Base-by-base conservation (phyloP, 768 basidiomycete species). In the Dentipellis fragilis region DNA sequence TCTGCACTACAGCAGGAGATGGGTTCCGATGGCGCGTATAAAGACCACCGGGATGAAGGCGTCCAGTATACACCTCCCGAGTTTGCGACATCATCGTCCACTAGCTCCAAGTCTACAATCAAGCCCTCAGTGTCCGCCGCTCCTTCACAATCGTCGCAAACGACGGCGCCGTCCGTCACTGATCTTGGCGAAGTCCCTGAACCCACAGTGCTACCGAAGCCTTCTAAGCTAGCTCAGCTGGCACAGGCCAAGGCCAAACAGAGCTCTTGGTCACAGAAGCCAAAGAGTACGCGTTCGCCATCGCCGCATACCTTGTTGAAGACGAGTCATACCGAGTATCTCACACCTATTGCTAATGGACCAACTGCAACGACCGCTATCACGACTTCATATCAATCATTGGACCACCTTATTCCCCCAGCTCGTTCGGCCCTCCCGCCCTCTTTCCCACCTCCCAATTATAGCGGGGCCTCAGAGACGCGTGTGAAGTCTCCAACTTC, bases 331-430 rank as follows among this genome's bases (percentile, higher is more conserved):
- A 89, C 88, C 6, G 82, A 89, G 64, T 87, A 84, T 64, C 69
- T 89, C 10, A 85, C 80, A 14, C 88, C 89, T 1, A 87, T 85
- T 47, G 85, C 85, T n/a, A 90, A 90, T 63, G 87, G 88, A 0
- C 71, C 85, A 3, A 83, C 86, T n/a, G 88, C 81, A 11, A 90
- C 88, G 0, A 89, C 87, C 14, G 88, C 88, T 1, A 90, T 90
- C 63, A 90, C 88, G 0, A 89, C 88, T 2, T 83, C 84, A 0
- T 89, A 88, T 59, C 87, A 89, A 57, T 80, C 83, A 7, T 72
- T 89, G 29, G 78, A 78, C 64, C 83, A 79, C 60, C 73, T 89
- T 8, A 81, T 70, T 6, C 63, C 66, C 4, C 58, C 58, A 10
- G 50, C 63, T 19, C 61, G 58, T 12, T 58, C 63, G 37, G 62